Percentiles rank a stretch among this genome's conserved stretches.
Evolutionary conservation across 345 rosid species (phyloP).

Genomic region (Pugionium dolabratum): DNA sequence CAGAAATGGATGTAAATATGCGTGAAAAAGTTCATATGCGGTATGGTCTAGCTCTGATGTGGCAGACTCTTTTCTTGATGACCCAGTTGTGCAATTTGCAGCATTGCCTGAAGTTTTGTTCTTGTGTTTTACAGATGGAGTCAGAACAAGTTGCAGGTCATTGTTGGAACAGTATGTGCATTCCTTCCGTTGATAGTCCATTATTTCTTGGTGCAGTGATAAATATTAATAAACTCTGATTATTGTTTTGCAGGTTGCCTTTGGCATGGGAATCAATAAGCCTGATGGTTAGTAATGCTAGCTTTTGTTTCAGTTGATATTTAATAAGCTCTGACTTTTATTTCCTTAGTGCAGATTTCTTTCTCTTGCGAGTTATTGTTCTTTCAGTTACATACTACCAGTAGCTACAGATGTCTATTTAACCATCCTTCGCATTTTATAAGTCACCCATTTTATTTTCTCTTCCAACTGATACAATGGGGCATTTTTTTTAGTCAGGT

Average conservation of each 20-base stretch:
- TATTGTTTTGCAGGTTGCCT: slow-evolving; percentile 71
- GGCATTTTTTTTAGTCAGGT: slow-evolving; percentile 74
- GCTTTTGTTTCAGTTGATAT: slow-evolving; percentile 18
- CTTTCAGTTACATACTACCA: not conserved
- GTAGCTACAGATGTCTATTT: slow-evolving; percentile 1
- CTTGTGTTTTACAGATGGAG: slow-evolving; percentile 71
- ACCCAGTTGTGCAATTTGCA: not conserved
- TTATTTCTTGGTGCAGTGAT: slow-evolving; percentile 10
- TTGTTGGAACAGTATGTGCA: slow-evolving; percentile 88
- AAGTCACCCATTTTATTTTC: not conserved
- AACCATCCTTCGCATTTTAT: not conserved
- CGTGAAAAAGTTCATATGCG: slow-evolving; percentile 87
- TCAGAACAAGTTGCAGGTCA: slow-evolving; percentile 88
- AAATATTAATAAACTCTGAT: slow-evolving; percentile 21
- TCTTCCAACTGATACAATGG: slow-evolving; percentile 22
- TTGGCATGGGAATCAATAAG: slow-evolving; percentile 99
- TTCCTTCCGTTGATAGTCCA: slow-evolving; percentile 12
- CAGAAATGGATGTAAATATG: slow-evolving; percentile 84
- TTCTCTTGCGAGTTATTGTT: slow-evolving; percentile 3
- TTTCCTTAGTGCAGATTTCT: not conserved
- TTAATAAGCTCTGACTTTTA: not conserved
- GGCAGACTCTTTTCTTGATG: slow-evolving; percentile 20
- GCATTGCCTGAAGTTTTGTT: slow-evolving; percentile 13
- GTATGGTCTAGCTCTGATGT: slow-evolving; percentile 38
- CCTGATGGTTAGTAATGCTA: slow-evolving; percentile 80